Evolutionary conservation across 257 asterid species (phyloP), one percentile per base, ranked within the genome.

Genomic region (Schizonepeta tenuifolia): DNA sequence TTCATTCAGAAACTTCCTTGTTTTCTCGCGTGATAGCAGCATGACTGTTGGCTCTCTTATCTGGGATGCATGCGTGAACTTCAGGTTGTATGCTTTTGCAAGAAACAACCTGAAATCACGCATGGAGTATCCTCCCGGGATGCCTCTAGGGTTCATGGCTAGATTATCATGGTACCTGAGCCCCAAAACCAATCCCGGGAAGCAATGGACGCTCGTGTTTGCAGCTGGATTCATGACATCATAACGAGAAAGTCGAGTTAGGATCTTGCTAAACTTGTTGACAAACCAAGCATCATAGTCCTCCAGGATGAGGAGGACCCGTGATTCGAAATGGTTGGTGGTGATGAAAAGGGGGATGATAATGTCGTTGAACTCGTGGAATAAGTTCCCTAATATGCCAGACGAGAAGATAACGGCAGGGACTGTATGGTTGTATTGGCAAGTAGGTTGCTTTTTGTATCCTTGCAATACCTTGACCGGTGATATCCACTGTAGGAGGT

Each of bases 261-360:
- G 11, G 28, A 85, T 55, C 50, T 77, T 82, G 47, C 72, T 55
- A 44, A 75, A 88, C 60, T 82, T 86, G 40, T 11, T 41, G 51
- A 86, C 71, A 8, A 83, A 83, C 60, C 72, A 57, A 3, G 81
- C 73, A 46, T 77, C 69, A 49, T 76, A 86, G 49, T 87, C 96
- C 35, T 84, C 74, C 4, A 84, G 43, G 62, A 85, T 55, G 31
- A 87, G 66, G 7, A 56, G 75, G 7, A 84, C 86, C 0, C 14
- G 24, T 12, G 85, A 72, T 31, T 67, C 67, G 68, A 87, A 77
- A 71, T 83, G 90, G 21, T 62, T 78, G 9, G 82, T 51, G 7
- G 93, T 89, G 72, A 89, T 74, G 85, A 75, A 87, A 12, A 89
- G 69, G 2, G 93, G 93, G 13, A 89, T 86, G 51, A 89, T 78